phyloP scores from a whole-genome alignment of 495 filamentous ascomycete genomes.

The Penicillium desertorum region DNA sequence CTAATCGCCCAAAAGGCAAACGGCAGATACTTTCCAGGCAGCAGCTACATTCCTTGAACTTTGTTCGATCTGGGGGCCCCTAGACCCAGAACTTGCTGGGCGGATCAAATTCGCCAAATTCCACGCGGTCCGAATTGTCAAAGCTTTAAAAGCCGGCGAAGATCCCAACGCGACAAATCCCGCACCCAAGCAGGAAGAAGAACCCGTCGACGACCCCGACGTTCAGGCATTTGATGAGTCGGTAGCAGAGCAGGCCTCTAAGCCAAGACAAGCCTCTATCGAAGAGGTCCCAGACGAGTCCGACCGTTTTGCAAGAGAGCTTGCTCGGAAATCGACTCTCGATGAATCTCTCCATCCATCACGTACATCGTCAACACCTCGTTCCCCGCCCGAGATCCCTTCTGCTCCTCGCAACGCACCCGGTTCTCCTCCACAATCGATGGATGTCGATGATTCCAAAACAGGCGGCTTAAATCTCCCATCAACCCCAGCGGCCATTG shows the following conservation, averaged over 20 bases:
- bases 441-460: conserved; percentile 23
- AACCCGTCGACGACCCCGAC: conserved; percentile 37
- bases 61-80: conserved; percentile 73
- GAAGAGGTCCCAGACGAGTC: conserved; percentile 53
- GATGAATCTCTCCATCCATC: conserved; percentile 56
- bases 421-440: conserved; percentile 17
- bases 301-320: conserved; percentile 34
- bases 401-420: conserved; percentile 28
- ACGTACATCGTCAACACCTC: conserved; percentile 42
- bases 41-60: conserved; percentile 90
- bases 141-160: conserved; percentile 85
- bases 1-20: conserved; percentile 60
- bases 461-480: conserved; percentile 38
- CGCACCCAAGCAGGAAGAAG: conserved; percentile 47
- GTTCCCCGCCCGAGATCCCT: conserved; percentile 28
- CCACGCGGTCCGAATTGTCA: conserved; percentile 86
- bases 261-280: conserved; percentile 57
- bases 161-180: conserved; percentile 93
- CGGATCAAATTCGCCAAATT: conserved; percentile 97
- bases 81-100: conserved; percentile 72
- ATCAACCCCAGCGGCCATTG: conserved; percentile 39
- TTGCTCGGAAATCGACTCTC: conserved; percentile 41
- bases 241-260: conserved; percentile 34
- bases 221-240: conserved; percentile 50
- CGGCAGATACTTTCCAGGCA: conserved; percentile 87